Evolutionary conservation across 768 basidiomycete genomes (phyloP).

Genomic region (Saitozyma podzolica): DNA sequence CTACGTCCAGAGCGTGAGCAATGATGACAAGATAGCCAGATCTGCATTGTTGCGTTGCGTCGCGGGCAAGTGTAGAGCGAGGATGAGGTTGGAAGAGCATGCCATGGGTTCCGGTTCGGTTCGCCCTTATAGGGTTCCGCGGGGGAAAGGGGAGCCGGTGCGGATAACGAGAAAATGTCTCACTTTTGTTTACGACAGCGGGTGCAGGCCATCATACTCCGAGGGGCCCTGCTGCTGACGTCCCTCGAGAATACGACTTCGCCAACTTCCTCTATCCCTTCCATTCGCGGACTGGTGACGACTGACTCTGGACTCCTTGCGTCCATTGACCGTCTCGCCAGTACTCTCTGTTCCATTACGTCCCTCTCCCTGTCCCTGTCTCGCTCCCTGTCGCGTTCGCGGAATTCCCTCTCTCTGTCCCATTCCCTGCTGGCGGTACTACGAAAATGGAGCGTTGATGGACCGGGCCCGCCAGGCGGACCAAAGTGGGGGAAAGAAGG

Average conservation of each 20-base stretch:
- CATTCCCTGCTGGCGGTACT: neutral
- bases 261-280: constrained; percentile 19
- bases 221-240: constrained; percentile 16
- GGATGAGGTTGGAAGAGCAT: no score
- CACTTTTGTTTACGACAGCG: constrained; percentile 39
- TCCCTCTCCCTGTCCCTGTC: neutral
- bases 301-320: constrained; percentile 18
- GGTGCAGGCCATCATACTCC: constrained; percentile 38
- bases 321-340: constrained; percentile 9
- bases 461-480: constrained; percentile 8
- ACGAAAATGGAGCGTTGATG: constrained; percentile 8
- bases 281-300: constrained; percentile 12
- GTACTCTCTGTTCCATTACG: constrained; percentile 2
- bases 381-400: constrained; percentile 1
- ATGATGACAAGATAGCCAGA: neutral
- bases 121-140: no score
- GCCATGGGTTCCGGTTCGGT: no score
- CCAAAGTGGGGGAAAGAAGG: constrained; percentile 12
- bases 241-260: constrained; percentile 19
- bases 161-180: constrained; percentile 9
- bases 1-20: constrained; percentile 17
- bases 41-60: neutral
- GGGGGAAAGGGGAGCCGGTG: neutral
- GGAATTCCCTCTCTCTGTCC: neutral
- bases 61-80: neutral